phyloP scores from a whole-genome alignment of 148 eudicot genomes.

The Rhododendron henanense region DNA sequence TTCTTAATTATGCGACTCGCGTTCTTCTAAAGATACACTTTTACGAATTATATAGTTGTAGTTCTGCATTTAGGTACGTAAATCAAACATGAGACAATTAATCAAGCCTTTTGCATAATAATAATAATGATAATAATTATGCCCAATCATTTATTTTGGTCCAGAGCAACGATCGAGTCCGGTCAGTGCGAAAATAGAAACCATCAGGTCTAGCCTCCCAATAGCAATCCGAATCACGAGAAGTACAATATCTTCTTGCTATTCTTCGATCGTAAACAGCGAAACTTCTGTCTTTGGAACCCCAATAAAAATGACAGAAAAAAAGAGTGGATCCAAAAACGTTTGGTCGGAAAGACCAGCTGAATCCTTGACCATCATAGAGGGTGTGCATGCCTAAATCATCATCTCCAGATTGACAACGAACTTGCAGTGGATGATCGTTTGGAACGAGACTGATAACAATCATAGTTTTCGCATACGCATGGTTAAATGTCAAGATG shows the following conservation, averaged over 20 bases:
- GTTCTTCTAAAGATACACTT: too few relatives aligned
- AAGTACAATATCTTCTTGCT: background rate
- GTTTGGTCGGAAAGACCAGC: background rate
- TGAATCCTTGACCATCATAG: background rate
- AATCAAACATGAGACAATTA: too few relatives aligned
- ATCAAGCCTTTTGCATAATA: too few relatives aligned
- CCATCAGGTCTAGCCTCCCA: too few relatives aligned
- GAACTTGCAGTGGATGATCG: background rate
- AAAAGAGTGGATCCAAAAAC: background rate
- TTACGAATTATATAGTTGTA: too few relatives aligned
- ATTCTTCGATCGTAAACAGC: background rate
- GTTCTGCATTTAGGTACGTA: too few relatives aligned
- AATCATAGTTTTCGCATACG: background rate
- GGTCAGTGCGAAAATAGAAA: too few relatives aligned
- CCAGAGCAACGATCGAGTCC: too few relatives aligned
- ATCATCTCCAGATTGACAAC: conserved; percentile 4
- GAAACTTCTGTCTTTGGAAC: background rate
- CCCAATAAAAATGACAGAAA: conserved; percentile 14
- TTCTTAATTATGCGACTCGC: too few relatives aligned
- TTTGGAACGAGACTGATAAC: background rate
- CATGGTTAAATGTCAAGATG: background rate
- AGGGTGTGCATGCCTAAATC: background rate
- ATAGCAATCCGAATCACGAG: too few relatives aligned
- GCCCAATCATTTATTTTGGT: too few relatives aligned
- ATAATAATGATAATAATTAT: too few relatives aligned